Evolutionary conservation across 768 basidiomycete species (phyloP), one percentile per base, ranked within the genome.

Genomic region (Fibroporia radiculosa): DNA sequence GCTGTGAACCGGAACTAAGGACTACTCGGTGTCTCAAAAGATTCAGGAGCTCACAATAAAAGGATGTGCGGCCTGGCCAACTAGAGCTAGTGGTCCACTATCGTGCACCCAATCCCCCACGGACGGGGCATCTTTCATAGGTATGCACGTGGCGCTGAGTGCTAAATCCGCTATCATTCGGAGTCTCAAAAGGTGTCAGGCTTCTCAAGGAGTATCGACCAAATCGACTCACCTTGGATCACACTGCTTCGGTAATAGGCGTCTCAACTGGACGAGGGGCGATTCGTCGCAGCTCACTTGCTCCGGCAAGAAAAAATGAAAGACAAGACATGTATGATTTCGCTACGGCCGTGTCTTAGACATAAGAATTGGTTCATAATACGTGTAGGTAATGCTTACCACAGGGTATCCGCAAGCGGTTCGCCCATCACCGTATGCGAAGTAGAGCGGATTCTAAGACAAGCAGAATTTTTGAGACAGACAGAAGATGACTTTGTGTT

Each of bases 61-160:
- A 1, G 65, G 61, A 54, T 70, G 68, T 14, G 62, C 66, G 0
- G 66, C 66, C 13, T 63, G 60, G 14, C 68, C 68, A 20, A 66
- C 50, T 20, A 66, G 35, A 3, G 65, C 53, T 1, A 66, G 47
- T 14, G 52, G 56, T 11, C 56, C 59, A 31, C 49, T 57, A 6
- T 55, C 52, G 29, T 63, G 58, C 0, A 66, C 58, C 66, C 66
- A 66, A 16, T 61, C 58, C 23, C 63, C 62, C 13, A 62, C 46
- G 29, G 58, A 47, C 2, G 36, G 47, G 25, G 56, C 49, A 19
- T 58, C 42, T 28, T 47, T 47, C 33, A 57, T 34, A 6, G 52
- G 49, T 19, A 53, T 26, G 5, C 62, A 59, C 1, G 52, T 43
- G 35, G 56, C 47, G 32, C 32, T 40, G 3, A 28, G 33, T 1